A percentile compares a stretch with the other conserved stretches of the same genome.
Evolutionary conservation across 2,329 filamentous ascomycete species (phyloP).

Genomic region (Xylaria hypoxylon): DNA sequence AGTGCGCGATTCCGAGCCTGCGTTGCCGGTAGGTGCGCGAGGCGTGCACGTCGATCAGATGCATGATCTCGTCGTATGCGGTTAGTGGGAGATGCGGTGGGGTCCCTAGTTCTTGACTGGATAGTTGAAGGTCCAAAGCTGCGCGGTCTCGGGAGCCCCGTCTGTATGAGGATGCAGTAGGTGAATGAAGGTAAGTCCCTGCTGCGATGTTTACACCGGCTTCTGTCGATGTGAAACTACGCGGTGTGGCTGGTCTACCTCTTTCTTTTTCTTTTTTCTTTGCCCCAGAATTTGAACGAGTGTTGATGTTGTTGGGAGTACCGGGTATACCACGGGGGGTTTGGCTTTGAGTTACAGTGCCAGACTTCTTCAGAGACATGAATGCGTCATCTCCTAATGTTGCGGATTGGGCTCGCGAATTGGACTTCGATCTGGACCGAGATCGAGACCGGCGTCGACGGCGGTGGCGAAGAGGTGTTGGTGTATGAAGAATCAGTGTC

Average conservation of each 20-base stretch:
- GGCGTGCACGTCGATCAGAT: conserved; percentile 75
- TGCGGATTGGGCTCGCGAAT: conserved; percentile 15
- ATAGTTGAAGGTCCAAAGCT: conserved; percentile 53
- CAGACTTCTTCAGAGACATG: conserved; percentile 22
- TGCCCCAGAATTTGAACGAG: conserved; percentile 5
- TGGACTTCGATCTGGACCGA: conserved; percentile 22
- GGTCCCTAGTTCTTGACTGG: conserved; percentile 32
- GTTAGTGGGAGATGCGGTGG: conserved; percentile 56
- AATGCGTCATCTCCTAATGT: conserved; percentile 12
- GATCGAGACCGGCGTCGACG: conserved; percentile 22
- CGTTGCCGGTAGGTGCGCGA: conserved; percentile 78
- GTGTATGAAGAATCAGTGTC: conserved; percentile 69
- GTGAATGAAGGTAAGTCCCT: conserved; percentile 56
- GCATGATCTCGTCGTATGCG: conserved; percentile 79
- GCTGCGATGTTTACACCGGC: conserved; percentile 41
- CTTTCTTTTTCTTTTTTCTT: conserved; percentile 26
- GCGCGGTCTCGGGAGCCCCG: conserved; percentile 40
- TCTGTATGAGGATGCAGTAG: conserved; percentile 50
- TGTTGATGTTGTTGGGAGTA: conserved; percentile 15
- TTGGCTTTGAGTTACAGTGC: conserved; percentile 19
- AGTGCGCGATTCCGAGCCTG: conserved; percentile 78
- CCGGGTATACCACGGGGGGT: conserved; percentile 14
- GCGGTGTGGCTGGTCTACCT: conserved; percentile 29
- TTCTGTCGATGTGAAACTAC: conserved; percentile 35
- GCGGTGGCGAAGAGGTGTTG: conserved; percentile 35